These are phyloP conservation scores for Sisymbrium irio DNA, from an alignment of 345 rosid species.

Conservation along the genomic window DNA sequence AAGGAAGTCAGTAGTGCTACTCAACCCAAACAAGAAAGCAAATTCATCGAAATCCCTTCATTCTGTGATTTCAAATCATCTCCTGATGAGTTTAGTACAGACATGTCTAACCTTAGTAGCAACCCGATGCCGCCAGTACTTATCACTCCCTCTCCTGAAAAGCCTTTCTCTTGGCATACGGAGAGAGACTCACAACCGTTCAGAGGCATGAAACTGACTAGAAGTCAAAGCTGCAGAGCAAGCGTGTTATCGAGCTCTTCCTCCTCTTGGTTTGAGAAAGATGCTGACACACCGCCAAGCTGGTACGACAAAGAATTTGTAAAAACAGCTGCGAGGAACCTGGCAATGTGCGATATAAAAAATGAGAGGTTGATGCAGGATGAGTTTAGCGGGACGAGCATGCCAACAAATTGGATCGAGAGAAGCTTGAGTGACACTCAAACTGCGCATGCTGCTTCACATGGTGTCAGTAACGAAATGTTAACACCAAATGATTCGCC, in stretches of 20 bases:
- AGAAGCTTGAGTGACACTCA: constrained; percentile 31
- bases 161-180: constrained; percentile 36
- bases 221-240: constrained; percentile 74
- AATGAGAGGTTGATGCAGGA: constrained; percentile 17
- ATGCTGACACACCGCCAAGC: constrained; percentile 40
- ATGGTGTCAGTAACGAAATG: constrained; percentile 19
- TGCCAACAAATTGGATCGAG: constrained; percentile 38
- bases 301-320: constrained; percentile 38
- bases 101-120: constrained; percentile 52
- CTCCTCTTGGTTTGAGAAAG: constrained; percentile 36
- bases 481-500: constrained; percentile 45
- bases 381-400: constrained; percentile 26
- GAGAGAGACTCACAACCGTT: constrained; percentile 41
- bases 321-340: constrained; percentile 40
- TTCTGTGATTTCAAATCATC: constrained; percentile 35
- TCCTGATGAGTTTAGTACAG: constrained; percentile 42
- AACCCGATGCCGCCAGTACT: constrained; percentile 18
- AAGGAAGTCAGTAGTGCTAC: constrained; percentile 19
- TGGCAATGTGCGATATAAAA: constrained; percentile 32
- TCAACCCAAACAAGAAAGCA: constrained; percentile 34
- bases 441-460: constrained; percentile 13
- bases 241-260: constrained; percentile 38
- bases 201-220: constrained; percentile 38
- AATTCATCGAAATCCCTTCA: constrained; percentile 25
- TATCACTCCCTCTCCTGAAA: constrained; percentile 43